These are phyloP conservation scores for Anisodus acutangulus DNA, from an alignment of 257 asterid species.

Conservation along the genomic window DNA sequence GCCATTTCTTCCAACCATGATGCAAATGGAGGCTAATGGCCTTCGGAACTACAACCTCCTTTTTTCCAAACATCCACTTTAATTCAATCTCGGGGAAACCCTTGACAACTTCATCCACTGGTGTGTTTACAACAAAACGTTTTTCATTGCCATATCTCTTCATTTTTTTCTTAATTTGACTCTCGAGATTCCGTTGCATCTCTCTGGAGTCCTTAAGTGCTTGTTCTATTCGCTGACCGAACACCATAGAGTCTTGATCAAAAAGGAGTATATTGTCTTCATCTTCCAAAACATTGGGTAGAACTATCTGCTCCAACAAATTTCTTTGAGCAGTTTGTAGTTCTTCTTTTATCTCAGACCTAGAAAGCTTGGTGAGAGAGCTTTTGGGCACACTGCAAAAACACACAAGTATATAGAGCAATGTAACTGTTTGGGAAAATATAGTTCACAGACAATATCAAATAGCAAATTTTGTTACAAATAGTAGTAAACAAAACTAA, in stretches of 20 bases:
- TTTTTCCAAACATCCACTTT: conserved; percentile 92
- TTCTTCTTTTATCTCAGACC: conserved; percentile 73
- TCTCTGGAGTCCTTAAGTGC: conserved; percentile 67
- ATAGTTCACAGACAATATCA: conserved; percentile 33
- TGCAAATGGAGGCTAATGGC: conserved; percentile 63
- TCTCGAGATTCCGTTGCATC: conserved; percentile 79
- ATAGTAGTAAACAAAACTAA: conserved; percentile 27
- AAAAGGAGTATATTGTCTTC: conserved; percentile 56
- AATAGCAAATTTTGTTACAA: conserved; percentile 30
- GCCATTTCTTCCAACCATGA: conserved; percentile 96
- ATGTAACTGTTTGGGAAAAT: conserved; percentile 16
- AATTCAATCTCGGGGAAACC: conserved; percentile 88
- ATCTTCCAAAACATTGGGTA: conserved; percentile 61
- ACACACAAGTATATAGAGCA: conserved; percentile 41
- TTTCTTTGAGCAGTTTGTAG: conserved; percentile 76
- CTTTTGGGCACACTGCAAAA: conserved; percentile 55
- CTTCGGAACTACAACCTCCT: conserved; percentile 78
- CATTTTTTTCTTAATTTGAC: conserved; percentile 66
- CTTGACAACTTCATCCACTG: conserved; percentile 82
- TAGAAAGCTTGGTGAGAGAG: conserved; percentile 74
- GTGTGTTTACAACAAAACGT: conserved; percentile 68
- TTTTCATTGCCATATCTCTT: conserved; percentile 76
- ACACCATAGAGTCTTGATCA: conserved; percentile 53
- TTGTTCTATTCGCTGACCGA: conserved; percentile 66
- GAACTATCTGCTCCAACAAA: conserved; percentile 65